Evolutionary conservation across 2,329 filamentous ascomycete genomes (phyloP).

Genomic region (Fusarium anguioides): DNA sequence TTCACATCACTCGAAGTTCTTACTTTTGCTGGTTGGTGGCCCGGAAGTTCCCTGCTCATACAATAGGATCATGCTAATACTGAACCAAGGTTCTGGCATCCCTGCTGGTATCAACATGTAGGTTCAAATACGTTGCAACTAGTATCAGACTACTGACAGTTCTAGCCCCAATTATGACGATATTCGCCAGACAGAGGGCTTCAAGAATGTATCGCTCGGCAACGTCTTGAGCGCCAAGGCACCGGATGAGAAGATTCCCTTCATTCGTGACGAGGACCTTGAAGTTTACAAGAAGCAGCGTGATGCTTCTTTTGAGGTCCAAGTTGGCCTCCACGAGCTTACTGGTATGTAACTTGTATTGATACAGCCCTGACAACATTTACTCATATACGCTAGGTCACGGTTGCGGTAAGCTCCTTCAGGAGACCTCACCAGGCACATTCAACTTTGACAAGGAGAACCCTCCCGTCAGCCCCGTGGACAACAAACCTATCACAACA

Average conservation of each 20-base stretch:
- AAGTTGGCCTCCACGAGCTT: conserved; percentile 94
- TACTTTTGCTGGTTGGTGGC: conserved; percentile 67
- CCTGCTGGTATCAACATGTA: conserved; percentile 75
- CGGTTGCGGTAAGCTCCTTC: conserved; percentile 91
- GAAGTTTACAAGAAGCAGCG: conserved; percentile 84
- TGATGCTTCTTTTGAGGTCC: conserved; percentile 90
- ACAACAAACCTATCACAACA: conserved; percentile 76
- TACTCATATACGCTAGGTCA: conserved; percentile 66
- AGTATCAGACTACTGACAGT: conserved; percentile 21
- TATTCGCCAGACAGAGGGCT: conserved; percentile 84
- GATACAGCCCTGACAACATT: neutral
- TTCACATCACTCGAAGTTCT: conserved; percentile 95
- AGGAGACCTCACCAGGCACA: conserved; percentile 83
- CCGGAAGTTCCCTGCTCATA: neutral
- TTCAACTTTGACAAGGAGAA: conserved; percentile 91
- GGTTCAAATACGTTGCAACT: conserved; percentile 5
- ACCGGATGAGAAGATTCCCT: conserved; percentile 90
- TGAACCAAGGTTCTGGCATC: conserved; percentile 65
- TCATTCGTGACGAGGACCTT: conserved; percentile 83
- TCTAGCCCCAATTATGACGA: conserved; percentile 74
- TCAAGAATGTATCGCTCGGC: conserved; percentile 93
- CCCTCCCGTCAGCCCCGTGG: conserved; percentile 84
- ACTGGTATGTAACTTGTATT: conserved; percentile 54
- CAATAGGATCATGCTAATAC: conserved; percentile 48
- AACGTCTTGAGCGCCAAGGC: conserved; percentile 94